phyloP scores from a whole-genome alignment of 805 yeast genomes.

The Ogataea ramenticola region DNA sequence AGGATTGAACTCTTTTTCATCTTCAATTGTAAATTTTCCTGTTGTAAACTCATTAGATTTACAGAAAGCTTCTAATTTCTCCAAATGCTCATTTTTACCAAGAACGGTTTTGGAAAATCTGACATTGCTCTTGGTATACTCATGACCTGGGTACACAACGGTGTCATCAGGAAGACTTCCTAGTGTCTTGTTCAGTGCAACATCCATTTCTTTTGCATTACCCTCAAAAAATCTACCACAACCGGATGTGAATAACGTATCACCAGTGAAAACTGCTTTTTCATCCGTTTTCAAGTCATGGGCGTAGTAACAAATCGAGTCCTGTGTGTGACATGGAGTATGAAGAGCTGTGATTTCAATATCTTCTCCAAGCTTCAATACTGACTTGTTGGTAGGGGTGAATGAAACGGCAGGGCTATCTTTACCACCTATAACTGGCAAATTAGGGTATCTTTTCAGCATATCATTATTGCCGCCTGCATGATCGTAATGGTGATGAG shows the following conservation, averaged over 20 bases:
- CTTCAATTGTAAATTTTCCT: conserved; percentile 77
- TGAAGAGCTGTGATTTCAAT: conserved; percentile 72
- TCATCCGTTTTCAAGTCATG: conserved; percentile 57
- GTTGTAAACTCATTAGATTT: conserved; percentile 63
- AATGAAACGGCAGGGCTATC: conserved; percentile 68
- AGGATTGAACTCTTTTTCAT: conserved; percentile 80
- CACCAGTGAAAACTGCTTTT: conserved; percentile 87
- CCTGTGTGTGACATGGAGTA: conserved; percentile 98
- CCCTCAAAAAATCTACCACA: conserved; percentile 98
- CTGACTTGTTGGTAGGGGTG: conserved; percentile 61
- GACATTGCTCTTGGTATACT: conserved; percentile 80
- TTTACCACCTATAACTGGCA: conserved; percentile 77
- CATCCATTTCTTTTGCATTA: conserved; percentile 69
- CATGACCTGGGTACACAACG: conserved; percentile 88
- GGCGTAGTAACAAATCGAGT: conserved; percentile 82
- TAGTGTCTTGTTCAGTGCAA: conserved; percentile 52
- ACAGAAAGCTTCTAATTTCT: conserved; percentile 44
- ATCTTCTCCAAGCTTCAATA: conserved; percentile 54
- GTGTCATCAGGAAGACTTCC: conserved; percentile 63
- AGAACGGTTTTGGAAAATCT: conserved; percentile 67
- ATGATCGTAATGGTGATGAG: conserved; percentile 96
- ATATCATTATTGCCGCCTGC: conserved; percentile 69
- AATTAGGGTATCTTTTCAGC: conserved; percentile 28
- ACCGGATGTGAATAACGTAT: conserved; percentile 88
- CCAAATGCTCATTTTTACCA: conserved; percentile 41